Conservation (phyloP, 2,329 filamentous ascomycete species). For the Sarocladium oryzae region DNA sequence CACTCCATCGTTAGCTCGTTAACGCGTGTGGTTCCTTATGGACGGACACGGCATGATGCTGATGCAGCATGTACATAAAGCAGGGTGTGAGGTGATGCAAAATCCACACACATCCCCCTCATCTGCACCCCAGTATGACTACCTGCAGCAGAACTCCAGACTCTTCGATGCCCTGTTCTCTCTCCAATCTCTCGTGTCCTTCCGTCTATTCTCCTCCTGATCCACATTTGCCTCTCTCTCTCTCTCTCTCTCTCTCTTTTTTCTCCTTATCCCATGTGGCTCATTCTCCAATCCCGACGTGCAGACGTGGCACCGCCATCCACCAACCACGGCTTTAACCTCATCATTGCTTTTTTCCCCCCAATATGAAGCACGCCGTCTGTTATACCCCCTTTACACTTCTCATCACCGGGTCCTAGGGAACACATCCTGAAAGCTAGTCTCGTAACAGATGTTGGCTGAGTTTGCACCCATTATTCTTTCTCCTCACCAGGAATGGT, state of each 20-base stretch:
- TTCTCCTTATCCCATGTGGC: constrained; percentile 2
- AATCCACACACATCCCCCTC: neutral
- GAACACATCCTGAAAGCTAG: neutral
- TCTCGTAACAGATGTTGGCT: neutral
- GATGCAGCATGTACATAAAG: neutral
- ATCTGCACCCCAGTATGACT: no score
- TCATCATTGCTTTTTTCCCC: no score
- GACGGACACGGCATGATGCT: constrained; percentile 4
- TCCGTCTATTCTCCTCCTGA: neutral
- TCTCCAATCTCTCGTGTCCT: neutral
- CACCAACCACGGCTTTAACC: neutral
- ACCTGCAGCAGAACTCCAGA: neutral
- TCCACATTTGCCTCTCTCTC: neutral
- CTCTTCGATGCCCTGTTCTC: no score
- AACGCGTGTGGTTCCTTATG: no score
- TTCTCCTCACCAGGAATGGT: no score
- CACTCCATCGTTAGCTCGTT: no score
- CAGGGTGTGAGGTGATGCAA: neutral
- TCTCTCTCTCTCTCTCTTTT: neutral
- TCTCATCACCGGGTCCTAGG: constrained; percentile 2
- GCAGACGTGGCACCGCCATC: constrained; percentile 5
- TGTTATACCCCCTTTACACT: neutral
- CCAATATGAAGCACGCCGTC: neutral
- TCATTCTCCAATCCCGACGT: neutral
- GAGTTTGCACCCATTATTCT: no score